These are phyloP conservation scores for Amylocarpus encephaloides DNA, from an alignment of 2,329 filamentous ascomycete species.

Conservation along the genomic window DNA sequence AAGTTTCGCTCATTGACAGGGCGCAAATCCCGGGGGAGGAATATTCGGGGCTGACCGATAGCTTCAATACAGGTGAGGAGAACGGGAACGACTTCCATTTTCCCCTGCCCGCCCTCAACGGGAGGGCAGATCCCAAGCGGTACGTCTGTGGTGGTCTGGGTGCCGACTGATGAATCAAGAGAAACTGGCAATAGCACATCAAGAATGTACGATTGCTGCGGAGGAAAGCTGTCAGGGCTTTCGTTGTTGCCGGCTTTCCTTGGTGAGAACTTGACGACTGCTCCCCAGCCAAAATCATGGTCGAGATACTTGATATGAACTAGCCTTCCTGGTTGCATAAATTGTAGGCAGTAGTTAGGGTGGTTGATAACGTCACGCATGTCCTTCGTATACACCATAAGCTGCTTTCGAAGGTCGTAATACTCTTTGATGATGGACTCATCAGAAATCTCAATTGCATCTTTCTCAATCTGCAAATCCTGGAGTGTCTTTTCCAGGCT, in stretches of 20 bases:
- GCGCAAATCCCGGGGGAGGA: conserved; percentile 71
- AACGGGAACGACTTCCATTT: conserved; percentile 79
- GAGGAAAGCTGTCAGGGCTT: conserved; percentile 57
- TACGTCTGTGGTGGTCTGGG: conserved; percentile 58
- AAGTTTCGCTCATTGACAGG: conserved; percentile 61
- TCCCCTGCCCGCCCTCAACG: conserved; percentile 55
- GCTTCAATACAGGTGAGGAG: conserved; percentile 79
- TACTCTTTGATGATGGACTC: conserved; percentile 90
- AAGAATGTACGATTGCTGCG: conserved; percentile 74
- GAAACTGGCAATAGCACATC: conserved; percentile 71
- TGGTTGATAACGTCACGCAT: conserved; percentile 91
- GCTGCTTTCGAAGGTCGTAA: conserved; percentile 79
- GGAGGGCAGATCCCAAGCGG: conserved; percentile 56
- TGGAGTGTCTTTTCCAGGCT: conserved; percentile 76
- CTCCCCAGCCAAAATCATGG: conserved; percentile 90
- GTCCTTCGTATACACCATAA: conserved; percentile 77
- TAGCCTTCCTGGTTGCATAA: conserved; percentile 79
- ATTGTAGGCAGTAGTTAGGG: conserved; percentile 77
- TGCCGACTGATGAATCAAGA: conserved; percentile 43
- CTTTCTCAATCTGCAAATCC: conserved; percentile 68
- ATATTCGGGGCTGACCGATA: conserved; percentile 77
- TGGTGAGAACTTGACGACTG: conserved; percentile 66
- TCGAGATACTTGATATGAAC: conserved; percentile 77
- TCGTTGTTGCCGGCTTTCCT: conserved; percentile 62
- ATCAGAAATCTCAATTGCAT: conserved; percentile 71